Evolutionary conservation across 768 basidiomycete species (phyloP), one percentile per base, ranked within the genome.

Genomic region (Boletus edulis): DNA sequence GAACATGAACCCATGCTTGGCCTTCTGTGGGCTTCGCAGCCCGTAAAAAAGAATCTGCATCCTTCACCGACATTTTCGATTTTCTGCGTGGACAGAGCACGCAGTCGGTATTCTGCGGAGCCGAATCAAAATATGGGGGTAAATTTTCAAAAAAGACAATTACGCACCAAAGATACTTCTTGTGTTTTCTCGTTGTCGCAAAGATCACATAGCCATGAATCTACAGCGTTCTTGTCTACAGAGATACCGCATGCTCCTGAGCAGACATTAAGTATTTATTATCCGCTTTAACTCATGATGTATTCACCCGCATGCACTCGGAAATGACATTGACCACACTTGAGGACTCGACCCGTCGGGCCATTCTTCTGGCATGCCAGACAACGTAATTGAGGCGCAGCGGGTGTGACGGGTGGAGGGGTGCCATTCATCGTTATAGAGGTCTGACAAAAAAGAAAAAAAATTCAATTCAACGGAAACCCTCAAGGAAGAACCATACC

Each of bases 21-120:
- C 92, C 91, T 74, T 97, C 94, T 0, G 94, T 96, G 8, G 91
- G 91, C 66, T 95, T 96, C 66, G 83, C 85, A 40, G 85, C 83
- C 52, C 91, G 80, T 54, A 94, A 73, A 67, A 80, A 95, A 31
- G 78, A 80, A 62, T 87, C 83, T 5, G 81, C 62, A 5, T 82
- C 74, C 39, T 82, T 80, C 49, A 75, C 73, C 29, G 75, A 70
- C 6, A 70, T 66, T 65, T 55, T 62, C 8, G 57, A 62, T 47
- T 56, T 72, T 42, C 45, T 58, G 18, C 83, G 80, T 9, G 94
- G 91, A 69, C 94, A 97, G 17, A 97, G 77, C 3, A 95, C 75
- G 68, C 94, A 97, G 52, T 87, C 84, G n/a, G 85, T 76, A 61
- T 85, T 87, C 94, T 95, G 65, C 12, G 38, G 34, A 31, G 22